Conservation (phyloP, 1,284 basidiomycete genomes). For the Gymnopus androsaceus region DNA sequence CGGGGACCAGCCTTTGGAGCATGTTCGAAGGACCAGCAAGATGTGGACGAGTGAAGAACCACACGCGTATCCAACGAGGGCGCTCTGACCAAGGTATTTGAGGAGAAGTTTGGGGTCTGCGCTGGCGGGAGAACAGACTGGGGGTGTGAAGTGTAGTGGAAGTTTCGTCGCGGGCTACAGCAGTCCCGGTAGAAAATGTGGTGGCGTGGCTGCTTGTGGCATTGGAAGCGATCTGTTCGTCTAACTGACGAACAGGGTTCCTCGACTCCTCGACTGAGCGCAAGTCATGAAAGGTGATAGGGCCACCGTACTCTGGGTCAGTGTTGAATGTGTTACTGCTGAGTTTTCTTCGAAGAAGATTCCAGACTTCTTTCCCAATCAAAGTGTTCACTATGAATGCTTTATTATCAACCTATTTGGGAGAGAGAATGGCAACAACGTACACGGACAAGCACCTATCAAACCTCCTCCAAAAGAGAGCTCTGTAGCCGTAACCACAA, state of each 20-base stretch:
- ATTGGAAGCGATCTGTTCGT: not conserved
- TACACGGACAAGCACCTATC: slow-evolving; percentile 6
- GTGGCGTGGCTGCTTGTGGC: not conserved
- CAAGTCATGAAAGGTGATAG: slow-evolving; percentile 1
- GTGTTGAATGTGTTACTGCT: not conserved
- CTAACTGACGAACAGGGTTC: not conserved
- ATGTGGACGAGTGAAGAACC: slow-evolving; percentile 9
- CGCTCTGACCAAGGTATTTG: slow-evolving; percentile 3
- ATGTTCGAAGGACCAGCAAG: slow-evolving; percentile 3
- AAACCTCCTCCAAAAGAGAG: slow-evolving; percentile 1
- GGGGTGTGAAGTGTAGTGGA: too few species aligned
- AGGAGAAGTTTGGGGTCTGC: too few species aligned
- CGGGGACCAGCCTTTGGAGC: slow-evolving; percentile 1
- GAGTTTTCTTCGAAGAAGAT: slow-evolving; percentile 1
- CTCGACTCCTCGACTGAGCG: not conserved
- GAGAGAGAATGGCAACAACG: not conserved
- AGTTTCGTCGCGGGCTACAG: too few species aligned
- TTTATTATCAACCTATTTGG: not conserved
- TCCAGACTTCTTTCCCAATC: slow-evolving; percentile 3
- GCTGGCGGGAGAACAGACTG: too few species aligned
- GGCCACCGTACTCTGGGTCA: slow-evolving; percentile 7
- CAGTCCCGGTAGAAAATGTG: not conserved
- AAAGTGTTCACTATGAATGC: not conserved
- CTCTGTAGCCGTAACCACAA: slow-evolving; percentile 1
- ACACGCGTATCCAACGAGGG: slow-evolving; percentile 2